These are phyloP conservation scores for Abrus pulchellus DNA, from an alignment of 306 rosid genomes.

Conservation along the genomic window DNA sequence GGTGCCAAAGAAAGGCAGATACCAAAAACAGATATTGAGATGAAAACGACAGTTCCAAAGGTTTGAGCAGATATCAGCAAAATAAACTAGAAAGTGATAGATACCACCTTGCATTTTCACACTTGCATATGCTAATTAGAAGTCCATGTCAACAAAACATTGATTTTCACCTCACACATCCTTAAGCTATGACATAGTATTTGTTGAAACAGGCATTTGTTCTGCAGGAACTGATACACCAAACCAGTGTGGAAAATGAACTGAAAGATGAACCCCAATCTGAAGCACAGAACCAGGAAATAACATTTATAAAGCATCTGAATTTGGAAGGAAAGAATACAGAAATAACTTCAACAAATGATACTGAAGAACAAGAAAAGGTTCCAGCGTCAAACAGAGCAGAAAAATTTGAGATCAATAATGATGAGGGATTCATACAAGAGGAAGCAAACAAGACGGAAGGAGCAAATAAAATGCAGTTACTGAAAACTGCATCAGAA, in stretches of 20 bases:
- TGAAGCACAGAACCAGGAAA: neutral
- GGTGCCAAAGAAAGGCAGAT: conserved; percentile 31
- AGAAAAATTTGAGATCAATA: neutral
- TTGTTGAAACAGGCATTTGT: conserved; percentile 41
- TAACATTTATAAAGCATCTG: neutral
- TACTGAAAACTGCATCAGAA: conserved; percentile 1
- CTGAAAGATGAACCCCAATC: neutral
- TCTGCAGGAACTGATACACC: conserved; percentile 13
- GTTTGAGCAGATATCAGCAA: conserved; percentile 1
- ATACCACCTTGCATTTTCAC: conserved; percentile 3
- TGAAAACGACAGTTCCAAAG: conserved; percentile 5
- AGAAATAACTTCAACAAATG: neutral
- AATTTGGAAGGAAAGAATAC: neutral
- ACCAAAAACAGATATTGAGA: conserved; percentile 12
- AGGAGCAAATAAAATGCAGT: neutral
- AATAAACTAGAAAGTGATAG: neutral
- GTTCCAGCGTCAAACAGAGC: neutral
- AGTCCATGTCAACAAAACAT: neutral
- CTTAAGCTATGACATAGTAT: neutral
- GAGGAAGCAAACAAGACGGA: conserved; percentile 9
- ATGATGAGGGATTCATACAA: neutral
- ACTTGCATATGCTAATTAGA: neutral
- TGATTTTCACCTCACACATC: too few species aligned
- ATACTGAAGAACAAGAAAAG: neutral
- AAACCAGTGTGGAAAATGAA: neutral